A percentile compares a stretch with the other conserved stretches of the same genome.
Conservation (phyloP, 176 grass and related monocot species). For the Cenchrus americanus region DNA sequence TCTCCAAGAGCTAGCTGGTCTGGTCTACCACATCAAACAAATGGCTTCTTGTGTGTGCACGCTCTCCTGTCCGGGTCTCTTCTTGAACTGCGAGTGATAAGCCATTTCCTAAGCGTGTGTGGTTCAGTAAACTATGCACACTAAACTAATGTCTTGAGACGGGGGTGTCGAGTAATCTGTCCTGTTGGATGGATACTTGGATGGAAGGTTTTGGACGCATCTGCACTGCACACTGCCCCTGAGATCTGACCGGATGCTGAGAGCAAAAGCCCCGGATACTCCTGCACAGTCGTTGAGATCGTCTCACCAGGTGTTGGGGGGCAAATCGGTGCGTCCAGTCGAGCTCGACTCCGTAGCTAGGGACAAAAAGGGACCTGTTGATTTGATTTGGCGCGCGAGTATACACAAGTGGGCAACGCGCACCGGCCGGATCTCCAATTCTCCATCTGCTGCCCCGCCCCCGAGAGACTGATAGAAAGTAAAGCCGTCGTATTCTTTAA, state of each 20-base stretch:
- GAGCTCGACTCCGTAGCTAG: not conserved
- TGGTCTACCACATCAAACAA: not conserved
- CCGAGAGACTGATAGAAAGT: too few relatives aligned
- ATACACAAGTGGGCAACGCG: not conserved
- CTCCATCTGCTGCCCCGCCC: not conserved
- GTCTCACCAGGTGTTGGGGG: not conserved
- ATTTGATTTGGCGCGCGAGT: not conserved
- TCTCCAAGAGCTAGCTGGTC: not conserved
- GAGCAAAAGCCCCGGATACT: conserved; percentile 23
- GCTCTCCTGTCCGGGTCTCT: not conserved
- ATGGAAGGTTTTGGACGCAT: conserved; percentile 44
- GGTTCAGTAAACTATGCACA: conserved; percentile 8
- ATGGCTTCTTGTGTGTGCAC: conserved; percentile 1
- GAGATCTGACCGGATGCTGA: conserved; percentile 18
- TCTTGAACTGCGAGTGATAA: conserved; percentile 24
- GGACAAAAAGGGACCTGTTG: conserved; percentile 20
- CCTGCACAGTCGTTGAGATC: conserved; percentile 46
- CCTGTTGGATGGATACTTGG: conserved; percentile 14
- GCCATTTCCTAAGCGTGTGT: conserved; percentile 46
- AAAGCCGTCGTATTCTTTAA: not conserved
- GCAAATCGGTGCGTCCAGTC: not conserved
- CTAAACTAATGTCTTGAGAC: conserved; percentile 15
- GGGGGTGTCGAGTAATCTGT: not conserved
- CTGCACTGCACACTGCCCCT: not conserved
- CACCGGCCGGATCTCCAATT: not conserved